Percentiles rank a stretch among this genome's conserved stretches.
Conservation (phyloP, 2,329 filamentous ascomycete genomes). For the Stromatinia cepivora region DNA sequence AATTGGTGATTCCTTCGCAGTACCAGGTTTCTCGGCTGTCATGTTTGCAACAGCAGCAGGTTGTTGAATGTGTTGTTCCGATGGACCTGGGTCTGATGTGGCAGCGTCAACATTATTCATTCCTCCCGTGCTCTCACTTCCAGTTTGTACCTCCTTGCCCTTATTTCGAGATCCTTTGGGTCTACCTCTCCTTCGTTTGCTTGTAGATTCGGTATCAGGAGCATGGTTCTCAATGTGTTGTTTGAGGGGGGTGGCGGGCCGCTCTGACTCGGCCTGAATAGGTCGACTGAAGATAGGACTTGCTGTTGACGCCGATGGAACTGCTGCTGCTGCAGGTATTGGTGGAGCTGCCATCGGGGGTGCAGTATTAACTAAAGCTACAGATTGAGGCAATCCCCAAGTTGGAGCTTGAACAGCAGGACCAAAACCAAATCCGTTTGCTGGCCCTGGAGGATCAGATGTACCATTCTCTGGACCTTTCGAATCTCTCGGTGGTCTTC, state of each 20-base stretch:
- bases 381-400: constrained; percentile 38
- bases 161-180: constrained; percentile 56
- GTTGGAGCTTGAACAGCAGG: constrained; percentile 37
- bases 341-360: constrained; percentile 28
- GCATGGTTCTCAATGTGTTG: constrained; percentile 28
- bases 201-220: constrained; percentile 30
- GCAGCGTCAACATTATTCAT: neutral
- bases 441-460: constrained; percentile 36
- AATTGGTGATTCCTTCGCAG: constrained; percentile 24
- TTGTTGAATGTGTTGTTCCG: constrained; percentile 28
- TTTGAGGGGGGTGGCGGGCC: constrained; percentile 31
- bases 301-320: constrained; percentile 10
- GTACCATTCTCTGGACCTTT: constrained; percentile 25
- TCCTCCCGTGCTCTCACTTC: constrained; percentile 15
- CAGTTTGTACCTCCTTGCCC: constrained; percentile 29
- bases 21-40: constrained; percentile 23
- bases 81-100: constrained; percentile 24
- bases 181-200: constrained; percentile 44
- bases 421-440: constrained; percentile 39
- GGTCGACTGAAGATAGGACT: constrained; percentile 23
- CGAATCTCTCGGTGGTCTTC: constrained; percentile 31
- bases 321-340: neutral
- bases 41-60: constrained; percentile 30
- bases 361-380: constrained; percentile 35
- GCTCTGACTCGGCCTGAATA: constrained; percentile 27